A percentile compares a stretch with the other conserved stretches of the same genome.
Evolutionary conservation across 1,284 basidiomycete species (phyloP).

Genomic region (Rhodotorula mucilaginosa): DNA sequence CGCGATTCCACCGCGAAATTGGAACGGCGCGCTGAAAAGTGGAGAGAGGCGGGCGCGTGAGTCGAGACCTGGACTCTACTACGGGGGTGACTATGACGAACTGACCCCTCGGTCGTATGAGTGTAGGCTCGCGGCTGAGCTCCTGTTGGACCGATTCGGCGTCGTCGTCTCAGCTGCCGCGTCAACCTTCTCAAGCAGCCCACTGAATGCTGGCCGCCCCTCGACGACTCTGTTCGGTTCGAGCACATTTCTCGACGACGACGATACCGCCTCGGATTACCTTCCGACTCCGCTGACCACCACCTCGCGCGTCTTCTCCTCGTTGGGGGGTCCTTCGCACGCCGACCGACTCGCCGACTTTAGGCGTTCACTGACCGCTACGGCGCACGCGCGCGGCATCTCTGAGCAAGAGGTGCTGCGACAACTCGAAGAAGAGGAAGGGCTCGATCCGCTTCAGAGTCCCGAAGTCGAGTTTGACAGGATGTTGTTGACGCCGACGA

Average conservation of each 20-base stretch:
- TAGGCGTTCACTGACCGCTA: neutral
- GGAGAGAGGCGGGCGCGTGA: neutral
- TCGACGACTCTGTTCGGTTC: neutral
- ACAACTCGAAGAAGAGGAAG: neutral
- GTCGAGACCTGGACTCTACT: neutral
- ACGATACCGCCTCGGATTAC: neutral
- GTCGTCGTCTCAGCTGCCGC: neutral
- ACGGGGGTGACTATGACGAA: too few species aligned
- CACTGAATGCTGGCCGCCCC: neutral
- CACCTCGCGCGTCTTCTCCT: neutral
- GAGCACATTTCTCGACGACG: neutral
- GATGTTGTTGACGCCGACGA: neutral
- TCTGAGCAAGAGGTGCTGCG: neutral
- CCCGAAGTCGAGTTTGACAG: neutral
- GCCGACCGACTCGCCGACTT: constrained; percentile 1
- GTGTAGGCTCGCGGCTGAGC: neutral
- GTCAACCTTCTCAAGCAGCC: neutral
- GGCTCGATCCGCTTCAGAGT: neutral
- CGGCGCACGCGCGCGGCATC: neutral
- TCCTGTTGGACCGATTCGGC: neutral
- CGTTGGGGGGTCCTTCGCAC: neutral
- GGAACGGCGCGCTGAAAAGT: neutral
- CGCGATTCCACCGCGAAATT: neutral
- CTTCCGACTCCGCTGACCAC: neutral
- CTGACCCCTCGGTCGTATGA: too few species aligned